These are phyloP conservation scores for Xerocomus brunneocitrinus DNA, from an alignment of 768 basidiomycete genomes.

Conservation along the genomic window DNA sequence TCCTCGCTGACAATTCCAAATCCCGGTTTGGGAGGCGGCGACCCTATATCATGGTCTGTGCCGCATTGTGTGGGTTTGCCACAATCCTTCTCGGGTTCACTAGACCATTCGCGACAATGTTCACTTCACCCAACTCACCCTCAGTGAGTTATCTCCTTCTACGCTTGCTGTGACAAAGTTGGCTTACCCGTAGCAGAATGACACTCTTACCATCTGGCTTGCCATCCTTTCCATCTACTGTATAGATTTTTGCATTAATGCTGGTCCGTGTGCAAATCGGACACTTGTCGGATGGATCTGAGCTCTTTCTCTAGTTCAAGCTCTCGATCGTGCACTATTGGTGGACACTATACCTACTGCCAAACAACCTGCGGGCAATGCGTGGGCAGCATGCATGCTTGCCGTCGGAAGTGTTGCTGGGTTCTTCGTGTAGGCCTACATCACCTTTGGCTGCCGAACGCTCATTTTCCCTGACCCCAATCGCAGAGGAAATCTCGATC, in stretches of 20 bases:
- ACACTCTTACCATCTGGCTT: slow-evolving; percentile 65
- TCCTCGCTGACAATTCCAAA: slow-evolving; percentile 79
- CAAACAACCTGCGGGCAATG: slow-evolving; percentile 81
- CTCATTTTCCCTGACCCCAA: neutral
- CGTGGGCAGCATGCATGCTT: slow-evolving; percentile 94
- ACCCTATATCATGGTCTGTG: slow-evolving; percentile 78
- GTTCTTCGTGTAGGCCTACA: slow-evolving; percentile 72
- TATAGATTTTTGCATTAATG: slow-evolving; percentile 64
- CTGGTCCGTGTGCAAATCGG: slow-evolving; percentile 30
- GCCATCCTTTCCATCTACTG: slow-evolving; percentile 69
- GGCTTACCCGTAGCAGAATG: slow-evolving; percentile 40
- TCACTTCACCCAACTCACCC: slow-evolving; percentile 33
- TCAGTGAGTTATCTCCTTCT: slow-evolving; percentile 27
- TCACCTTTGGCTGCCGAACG: neutral
- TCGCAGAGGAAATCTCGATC: slow-evolving; percentile 71
- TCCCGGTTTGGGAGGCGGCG: slow-evolving; percentile 81
- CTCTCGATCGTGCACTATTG: slow-evolving; percentile 84
- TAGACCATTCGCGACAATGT: slow-evolving; percentile 53
- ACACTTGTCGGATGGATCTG: neutral
- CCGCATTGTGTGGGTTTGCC: slow-evolving; percentile 59
- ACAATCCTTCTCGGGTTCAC: slow-evolving; percentile 86
- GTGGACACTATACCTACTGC: slow-evolving; percentile 78
- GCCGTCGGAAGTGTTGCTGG: slow-evolving; percentile 82
- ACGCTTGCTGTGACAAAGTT: neutral
- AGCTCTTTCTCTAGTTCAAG: slow-evolving; percentile 54